Percentiles rank a stretch among this genome's conserved stretches.
These are phyloP conservation scores for Phytopythium kandeliae DNA, from an alignment of 352 stramenopile genomes.

Conservation along the genomic window DNA sequence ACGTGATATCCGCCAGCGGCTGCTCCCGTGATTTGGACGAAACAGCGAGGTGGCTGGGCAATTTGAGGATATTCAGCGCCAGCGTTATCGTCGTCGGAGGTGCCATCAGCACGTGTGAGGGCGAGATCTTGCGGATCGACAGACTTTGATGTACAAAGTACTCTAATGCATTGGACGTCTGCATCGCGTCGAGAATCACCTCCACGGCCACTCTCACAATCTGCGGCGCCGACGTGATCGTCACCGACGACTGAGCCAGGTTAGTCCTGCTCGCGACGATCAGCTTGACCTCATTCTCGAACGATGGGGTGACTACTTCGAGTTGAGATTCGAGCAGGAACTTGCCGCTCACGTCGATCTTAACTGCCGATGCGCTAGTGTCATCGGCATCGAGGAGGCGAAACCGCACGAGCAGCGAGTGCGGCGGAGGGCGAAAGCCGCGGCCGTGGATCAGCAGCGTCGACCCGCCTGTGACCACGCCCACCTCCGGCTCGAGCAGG, in stretches of 20 bases:
- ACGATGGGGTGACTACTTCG: constrained; percentile 46
- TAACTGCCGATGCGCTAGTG: constrained; percentile 1
- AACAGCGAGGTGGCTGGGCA: constrained; percentile 14
- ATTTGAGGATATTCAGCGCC: constrained; percentile 56
- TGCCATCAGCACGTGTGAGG: constrained; percentile 54
- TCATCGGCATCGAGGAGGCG: constrained; percentile 11
- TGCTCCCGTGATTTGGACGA: neutral
- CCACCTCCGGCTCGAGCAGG: constrained; percentile 42
- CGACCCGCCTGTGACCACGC: constrained; percentile 39
- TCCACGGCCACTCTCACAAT: constrained; percentile 46
- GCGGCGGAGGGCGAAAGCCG: constrained; percentile 48
- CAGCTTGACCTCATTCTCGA: constrained; percentile 27
- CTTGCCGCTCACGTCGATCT: constrained; percentile 29
- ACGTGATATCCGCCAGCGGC: constrained; percentile 32
- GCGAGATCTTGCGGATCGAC: constrained; percentile 36
- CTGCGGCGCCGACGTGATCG: constrained; percentile 35
- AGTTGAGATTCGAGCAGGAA: constrained; percentile 61
- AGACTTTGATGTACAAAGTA: constrained; percentile 51
- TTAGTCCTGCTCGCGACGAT: constrained; percentile 32
- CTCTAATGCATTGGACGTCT: constrained; percentile 40
- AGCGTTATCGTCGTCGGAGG: constrained; percentile 28
- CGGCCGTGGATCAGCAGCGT: constrained; percentile 51
- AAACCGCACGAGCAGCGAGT: constrained; percentile 65
- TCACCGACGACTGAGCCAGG: constrained; percentile 36
- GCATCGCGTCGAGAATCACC: constrained; percentile 44